phyloP scores from a whole-genome alignment of 2,329 filamentous ascomycete species.

The Aspergillus niger region DNA sequence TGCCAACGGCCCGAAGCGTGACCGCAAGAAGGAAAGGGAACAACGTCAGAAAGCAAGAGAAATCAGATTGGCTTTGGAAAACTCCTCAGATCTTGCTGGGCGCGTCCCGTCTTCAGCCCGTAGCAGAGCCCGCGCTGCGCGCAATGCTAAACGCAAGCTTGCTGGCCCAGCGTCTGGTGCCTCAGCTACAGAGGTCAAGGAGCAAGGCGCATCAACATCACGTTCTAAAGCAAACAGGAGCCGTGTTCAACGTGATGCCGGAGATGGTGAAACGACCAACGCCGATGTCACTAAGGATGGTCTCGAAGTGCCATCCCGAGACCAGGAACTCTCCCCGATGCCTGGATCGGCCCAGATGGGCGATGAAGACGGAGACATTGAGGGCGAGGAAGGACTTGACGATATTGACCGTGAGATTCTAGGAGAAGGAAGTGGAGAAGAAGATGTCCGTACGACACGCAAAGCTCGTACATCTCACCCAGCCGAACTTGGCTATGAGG shows the following conservation, averaged over 20 bases:
- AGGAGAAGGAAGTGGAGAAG: constrained; percentile 40
- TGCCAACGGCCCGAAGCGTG: constrained; percentile 41
- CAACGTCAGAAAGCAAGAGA: constrained; percentile 39
- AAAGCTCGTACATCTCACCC: constrained; percentile 21
- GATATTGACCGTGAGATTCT: constrained; percentile 43
- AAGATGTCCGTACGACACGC: constrained; percentile 29
- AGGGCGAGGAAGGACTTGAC: constrained; percentile 38
- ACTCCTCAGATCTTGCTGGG: constrained; percentile 19
- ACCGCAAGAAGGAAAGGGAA: constrained; percentile 41
- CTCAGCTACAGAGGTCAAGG: constrained; percentile 24
- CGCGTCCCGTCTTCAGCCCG: constrained; percentile 24
- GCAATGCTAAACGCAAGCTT: constrained; percentile 35
- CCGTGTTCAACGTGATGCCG: constrained; percentile 23
- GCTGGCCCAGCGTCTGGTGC: constrained; percentile 24
- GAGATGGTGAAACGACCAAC: constrained; percentile 14
- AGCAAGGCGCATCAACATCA: constrained; percentile 16
- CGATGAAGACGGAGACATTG: constrained; percentile 31
- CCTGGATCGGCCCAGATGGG: constrained; percentile 15
- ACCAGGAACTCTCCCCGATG: constrained; percentile 25
- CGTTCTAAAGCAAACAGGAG: constrained; percentile 31
- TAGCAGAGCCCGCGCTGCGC: constrained; percentile 26
- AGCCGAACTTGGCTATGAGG: constrained; percentile 28
- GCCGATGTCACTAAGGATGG: constrained; percentile 17
- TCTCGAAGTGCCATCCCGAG: constrained; percentile 29
- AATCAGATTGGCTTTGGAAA: constrained; percentile 23